Evolutionary conservation across 805 yeast genomes (phyloP).

Genomic region (Lipomyces kockii): DNA sequence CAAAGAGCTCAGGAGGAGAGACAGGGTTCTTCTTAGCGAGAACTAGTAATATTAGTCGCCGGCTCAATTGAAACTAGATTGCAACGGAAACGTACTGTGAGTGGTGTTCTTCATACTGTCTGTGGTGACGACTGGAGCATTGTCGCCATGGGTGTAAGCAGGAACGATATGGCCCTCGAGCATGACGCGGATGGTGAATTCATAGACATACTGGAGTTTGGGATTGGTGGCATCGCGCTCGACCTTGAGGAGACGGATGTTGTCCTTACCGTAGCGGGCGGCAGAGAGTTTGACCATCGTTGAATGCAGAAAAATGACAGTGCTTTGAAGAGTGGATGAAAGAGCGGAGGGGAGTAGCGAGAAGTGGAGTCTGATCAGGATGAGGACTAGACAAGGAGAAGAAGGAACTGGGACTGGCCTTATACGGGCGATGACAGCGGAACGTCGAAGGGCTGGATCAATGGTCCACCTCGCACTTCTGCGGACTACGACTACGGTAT

Average conservation of each 20-base stretch:
- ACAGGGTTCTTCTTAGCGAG: constrained; percentile 80
- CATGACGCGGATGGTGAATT: constrained; percentile 77
- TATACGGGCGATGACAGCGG: constrained; percentile 1
- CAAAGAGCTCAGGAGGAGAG: constrained; percentile 91
- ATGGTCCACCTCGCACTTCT: background rate
- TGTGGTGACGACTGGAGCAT: constrained; percentile 87
- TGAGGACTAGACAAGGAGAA: background rate
- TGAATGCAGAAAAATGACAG: background rate
- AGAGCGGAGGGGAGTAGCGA: background rate
- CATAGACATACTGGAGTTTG: constrained; percentile 74
- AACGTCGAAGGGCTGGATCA: constrained; percentile 1
- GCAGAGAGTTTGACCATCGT: constrained; percentile 35
- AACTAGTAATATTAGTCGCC: constrained; percentile 43
- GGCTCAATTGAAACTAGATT: background rate
- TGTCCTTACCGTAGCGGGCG: constrained; percentile 88
- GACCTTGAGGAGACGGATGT: constrained; percentile 90
- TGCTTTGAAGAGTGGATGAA: background rate
- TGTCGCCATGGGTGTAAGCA: constrained; percentile 87
- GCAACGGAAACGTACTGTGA: constrained; percentile 11
- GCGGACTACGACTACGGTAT: background rate
- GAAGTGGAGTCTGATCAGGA: background rate
- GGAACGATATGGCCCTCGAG: constrained; percentile 78
- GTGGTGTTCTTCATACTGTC: constrained; percentile 38
- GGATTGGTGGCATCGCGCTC: constrained; percentile 77
- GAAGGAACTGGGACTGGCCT: background rate